Conservation (phyloP, 108 stramenopile species). For the Halocafeteria seosinensis region DNA sequence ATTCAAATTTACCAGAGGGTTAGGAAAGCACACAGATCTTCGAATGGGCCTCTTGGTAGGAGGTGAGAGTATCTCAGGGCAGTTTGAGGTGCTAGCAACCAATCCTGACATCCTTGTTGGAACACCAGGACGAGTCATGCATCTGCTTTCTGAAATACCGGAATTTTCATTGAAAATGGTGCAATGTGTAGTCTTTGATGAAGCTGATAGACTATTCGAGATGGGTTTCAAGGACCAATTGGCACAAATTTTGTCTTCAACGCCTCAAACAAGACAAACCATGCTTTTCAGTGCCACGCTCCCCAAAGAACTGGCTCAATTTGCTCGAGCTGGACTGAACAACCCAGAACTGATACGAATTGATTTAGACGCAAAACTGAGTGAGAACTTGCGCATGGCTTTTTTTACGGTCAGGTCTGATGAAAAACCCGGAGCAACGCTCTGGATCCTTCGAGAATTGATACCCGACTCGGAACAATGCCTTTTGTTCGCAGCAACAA, state of each 20-base stretch:
- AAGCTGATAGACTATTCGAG: slow-evolving; percentile 94
- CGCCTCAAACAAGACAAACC: slow-evolving; percentile 56
- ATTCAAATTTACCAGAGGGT: slow-evolving; percentile 52
- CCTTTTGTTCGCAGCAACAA: slow-evolving; percentile 78
- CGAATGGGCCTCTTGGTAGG: slow-evolving; percentile 65
- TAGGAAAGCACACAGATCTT: slow-evolving; percentile 56
- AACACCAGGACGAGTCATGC: slow-evolving; percentile 89
- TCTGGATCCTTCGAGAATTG: slow-evolving; percentile 71
- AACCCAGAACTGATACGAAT: slow-evolving; percentile 84
- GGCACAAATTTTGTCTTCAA: slow-evolving; percentile 25
- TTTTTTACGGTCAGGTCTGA: slow-evolving; percentile 66
- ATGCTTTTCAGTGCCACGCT: slow-evolving; percentile 84
- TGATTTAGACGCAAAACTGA: slow-evolving; percentile 75
- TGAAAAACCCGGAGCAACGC: slow-evolving; percentile 79
- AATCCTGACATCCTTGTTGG: slow-evolving; percentile 89
- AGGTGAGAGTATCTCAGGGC: slow-evolving; percentile 82
- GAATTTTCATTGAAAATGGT: slow-evolving; percentile 56
- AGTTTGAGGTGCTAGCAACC: slow-evolving; percentile 63
- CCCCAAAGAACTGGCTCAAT: slow-evolving; percentile 80
- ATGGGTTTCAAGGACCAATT: slow-evolving; percentile 89
- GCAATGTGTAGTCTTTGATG: slow-evolving; percentile 76
- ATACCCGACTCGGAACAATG: slow-evolving; percentile 48
- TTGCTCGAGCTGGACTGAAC: slow-evolving; percentile 77
- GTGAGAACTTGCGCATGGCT: slow-evolving; percentile 67
- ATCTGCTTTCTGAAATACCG: slow-evolving; percentile 80